Evolutionary conservation across 2,329 filamentous ascomycete genomes (phyloP).

Genomic region (Penicillium concentricum): DNA sequence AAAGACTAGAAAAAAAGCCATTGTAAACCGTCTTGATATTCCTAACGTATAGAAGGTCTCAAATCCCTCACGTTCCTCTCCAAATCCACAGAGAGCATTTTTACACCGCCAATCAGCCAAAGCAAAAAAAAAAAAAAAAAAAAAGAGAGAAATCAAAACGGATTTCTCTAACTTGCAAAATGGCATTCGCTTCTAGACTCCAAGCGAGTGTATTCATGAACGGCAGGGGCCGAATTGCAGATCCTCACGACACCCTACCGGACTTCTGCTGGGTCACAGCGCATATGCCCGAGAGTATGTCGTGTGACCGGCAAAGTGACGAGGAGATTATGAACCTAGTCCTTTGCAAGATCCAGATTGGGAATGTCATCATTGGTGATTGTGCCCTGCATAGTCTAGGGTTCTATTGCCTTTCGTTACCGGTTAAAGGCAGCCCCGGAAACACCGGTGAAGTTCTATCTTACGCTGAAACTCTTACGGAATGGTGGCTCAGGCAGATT

Average conservation of each 20-base stretch:
- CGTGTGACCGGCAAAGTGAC: neutral
- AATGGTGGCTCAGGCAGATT: neutral
- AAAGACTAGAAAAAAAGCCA: neutral
- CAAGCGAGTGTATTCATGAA: constrained; percentile 1
- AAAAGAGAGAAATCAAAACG: neutral
- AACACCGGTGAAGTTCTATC: neutral
- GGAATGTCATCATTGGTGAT: neutral
- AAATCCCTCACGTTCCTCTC: neutral
- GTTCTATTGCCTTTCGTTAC: neutral
- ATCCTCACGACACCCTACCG: neutral
- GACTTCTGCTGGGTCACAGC: neutral
- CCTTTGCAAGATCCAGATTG: neutral
- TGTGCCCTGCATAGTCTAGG: neutral
- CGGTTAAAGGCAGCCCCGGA: neutral
- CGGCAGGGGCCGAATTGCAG: neutral
- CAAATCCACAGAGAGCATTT: neutral
- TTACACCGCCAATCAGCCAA: neutral
- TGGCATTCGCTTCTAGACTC: neutral
- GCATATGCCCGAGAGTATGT: neutral
- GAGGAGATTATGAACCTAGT: neutral
- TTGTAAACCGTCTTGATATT: neutral
- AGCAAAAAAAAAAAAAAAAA: neutral
- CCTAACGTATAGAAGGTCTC: neutral
- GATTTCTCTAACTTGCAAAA: neutral
- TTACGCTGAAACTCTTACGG: neutral